Conservation (phyloP, 495 filamentous ascomycete species). For the Hypomontagnella monticulosa region DNA sequence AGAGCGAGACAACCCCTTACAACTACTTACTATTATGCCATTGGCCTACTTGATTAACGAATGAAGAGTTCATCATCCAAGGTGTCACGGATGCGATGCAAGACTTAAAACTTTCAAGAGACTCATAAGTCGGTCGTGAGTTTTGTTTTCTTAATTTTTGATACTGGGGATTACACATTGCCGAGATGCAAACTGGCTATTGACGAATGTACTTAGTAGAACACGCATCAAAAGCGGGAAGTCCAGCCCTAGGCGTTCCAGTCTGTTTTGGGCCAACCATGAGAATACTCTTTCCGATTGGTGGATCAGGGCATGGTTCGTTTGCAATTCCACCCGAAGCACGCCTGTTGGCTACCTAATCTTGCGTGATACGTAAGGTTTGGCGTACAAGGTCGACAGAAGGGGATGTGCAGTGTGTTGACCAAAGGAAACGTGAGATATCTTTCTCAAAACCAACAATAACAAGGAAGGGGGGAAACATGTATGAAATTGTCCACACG, state of each 20-base stretch:
- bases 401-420: slow-evolving; percentile 37
- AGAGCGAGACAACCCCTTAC: too few species aligned
- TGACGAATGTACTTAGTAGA: slow-evolving; percentile 21
- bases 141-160: slow-evolving; percentile 36
- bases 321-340: slow-evolving; percentile 28
- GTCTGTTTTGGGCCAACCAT: slow-evolving; percentile 30
- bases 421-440: slow-evolving; percentile 48
- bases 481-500: slow-evolving; percentile 46
- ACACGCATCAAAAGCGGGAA: slow-evolving; percentile 28
- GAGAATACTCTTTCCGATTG: slow-evolving; percentile 13
- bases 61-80: background rate
- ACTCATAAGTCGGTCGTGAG: slow-evolving; percentile 20
- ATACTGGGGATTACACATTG: slow-evolving; percentile 33
- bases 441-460: slow-evolving; percentile 42
- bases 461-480: slow-evolving; percentile 43
- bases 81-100: background rate
- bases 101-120: background rate
- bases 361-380: slow-evolving; percentile 31
- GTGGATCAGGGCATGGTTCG: slow-evolving; percentile 38
- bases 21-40: background rate
- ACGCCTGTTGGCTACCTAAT: slow-evolving; percentile 30
- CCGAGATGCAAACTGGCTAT: slow-evolving; percentile 16
- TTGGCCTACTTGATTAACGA: background rate
- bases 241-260: slow-evolving; percentile 27
- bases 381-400: slow-evolving; percentile 24